A percentile compares a stretch with the other conserved stretches of the same genome.
Evolutionary conservation across 805 yeast species (phyloP).

Genomic region (Sugiyamaella marilandica): DNA sequence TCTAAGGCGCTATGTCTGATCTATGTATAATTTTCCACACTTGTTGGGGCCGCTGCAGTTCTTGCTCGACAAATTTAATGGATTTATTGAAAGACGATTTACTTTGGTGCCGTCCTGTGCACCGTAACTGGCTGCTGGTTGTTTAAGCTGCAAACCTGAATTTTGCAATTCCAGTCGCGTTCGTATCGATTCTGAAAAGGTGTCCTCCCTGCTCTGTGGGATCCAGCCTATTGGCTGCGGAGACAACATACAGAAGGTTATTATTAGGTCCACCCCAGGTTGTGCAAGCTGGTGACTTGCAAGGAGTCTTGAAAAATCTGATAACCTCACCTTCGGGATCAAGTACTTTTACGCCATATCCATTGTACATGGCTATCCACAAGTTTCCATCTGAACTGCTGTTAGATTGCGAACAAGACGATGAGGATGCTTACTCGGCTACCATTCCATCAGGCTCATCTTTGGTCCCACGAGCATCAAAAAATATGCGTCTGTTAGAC

Average conservation of each 20-base stretch:
- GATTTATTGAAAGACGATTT: too few species aligned
- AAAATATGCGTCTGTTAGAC: conserved; percentile 30
- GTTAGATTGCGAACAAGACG: not conserved
- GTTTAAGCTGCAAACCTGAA: conserved; percentile 28
- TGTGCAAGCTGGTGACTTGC: conserved; percentile 31
- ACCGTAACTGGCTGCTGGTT: not conserved
- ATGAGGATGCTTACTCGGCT: not conserved
- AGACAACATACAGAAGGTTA: conserved; percentile 28
- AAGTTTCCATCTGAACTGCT: conserved; percentile 23
- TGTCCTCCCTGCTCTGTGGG: conserved; percentile 32
- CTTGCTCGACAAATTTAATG: too few species aligned
- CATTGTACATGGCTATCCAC: conserved; percentile 28
- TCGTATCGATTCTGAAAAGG: conserved; percentile 27
- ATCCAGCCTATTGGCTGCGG: conserved; percentile 23
- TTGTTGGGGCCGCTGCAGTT: too few species aligned
- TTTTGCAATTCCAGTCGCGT: conserved; percentile 29
- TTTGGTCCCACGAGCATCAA: conserved; percentile 22
- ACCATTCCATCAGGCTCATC: conserved; percentile 14
- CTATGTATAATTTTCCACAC: too few species aligned
- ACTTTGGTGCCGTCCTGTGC: not conserved
- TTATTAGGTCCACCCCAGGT: conserved; percentile 35
- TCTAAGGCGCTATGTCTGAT: too few species aligned
- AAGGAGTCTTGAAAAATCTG: conserved; percentile 12
- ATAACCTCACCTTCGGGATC: conserved; percentile 29
- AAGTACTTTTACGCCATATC: conserved; percentile 24